Percentiles rank a stretch among this genome's conserved stretches.
Evolutionary conservation across 2,329 filamentous ascomycete species (phyloP).

Genomic region (Aspergillus vadensis): DNA sequence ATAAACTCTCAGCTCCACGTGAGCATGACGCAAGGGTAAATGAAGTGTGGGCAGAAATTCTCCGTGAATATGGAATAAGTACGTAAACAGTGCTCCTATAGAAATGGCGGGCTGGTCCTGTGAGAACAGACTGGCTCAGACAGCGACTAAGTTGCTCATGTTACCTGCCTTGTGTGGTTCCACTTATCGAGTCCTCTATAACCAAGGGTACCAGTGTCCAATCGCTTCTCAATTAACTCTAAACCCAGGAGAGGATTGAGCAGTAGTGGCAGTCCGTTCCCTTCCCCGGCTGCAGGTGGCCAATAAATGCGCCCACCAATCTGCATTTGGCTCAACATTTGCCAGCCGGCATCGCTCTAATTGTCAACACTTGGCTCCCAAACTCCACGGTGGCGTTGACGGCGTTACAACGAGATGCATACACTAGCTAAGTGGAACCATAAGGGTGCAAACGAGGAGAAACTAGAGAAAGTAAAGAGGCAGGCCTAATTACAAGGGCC

Average conservation of each 20-base stretch:
- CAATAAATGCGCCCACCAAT: not conserved
- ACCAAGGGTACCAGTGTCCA: not conserved
- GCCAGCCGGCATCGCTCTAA: not conserved
- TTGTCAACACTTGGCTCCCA: not conserved
- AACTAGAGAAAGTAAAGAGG: not conserved
- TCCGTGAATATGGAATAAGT: not conserved
- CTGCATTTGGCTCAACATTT: not conserved
- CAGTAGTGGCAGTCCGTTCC: not conserved
- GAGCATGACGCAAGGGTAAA: not conserved
- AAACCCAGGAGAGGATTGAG: not conserved
- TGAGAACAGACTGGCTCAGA: not conserved
- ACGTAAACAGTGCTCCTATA: not conserved
- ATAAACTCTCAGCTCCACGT: not conserved
- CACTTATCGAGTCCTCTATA: not conserved
- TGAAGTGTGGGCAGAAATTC: not conserved
- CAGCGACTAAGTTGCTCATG: not conserved
- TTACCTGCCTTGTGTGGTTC: not conserved
- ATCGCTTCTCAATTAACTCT: not conserved
- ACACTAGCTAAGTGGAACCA: not conserved
- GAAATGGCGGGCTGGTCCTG: not conserved
- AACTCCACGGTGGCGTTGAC: not conserved
- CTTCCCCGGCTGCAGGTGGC: not conserved
- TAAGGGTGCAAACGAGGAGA: not conserved
- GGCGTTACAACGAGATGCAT: not conserved
- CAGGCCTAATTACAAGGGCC: not conserved